A percentile compares a stretch with the other conserved stretches of the same genome.
These are phyloP conservation scores for Thymus quinquecostatus DNA, from an alignment of 257 asterid species.

Conservation along the genomic window DNA sequence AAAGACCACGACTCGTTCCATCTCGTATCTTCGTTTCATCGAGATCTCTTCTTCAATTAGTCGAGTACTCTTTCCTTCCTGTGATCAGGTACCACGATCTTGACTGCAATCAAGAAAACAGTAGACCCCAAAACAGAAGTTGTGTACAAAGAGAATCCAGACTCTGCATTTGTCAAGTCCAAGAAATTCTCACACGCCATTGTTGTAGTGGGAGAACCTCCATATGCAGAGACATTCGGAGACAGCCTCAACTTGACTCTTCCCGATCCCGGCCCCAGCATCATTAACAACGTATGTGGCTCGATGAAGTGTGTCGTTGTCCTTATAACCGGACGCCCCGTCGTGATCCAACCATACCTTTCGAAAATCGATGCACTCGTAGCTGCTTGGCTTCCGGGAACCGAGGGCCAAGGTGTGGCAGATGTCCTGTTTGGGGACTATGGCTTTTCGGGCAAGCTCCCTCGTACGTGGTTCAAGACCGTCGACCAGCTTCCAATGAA, in stretches of 20 bases:
- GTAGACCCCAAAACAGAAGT: conserved; percentile 45
- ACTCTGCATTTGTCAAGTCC: conserved; percentile 30
- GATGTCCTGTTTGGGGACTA: conserved; percentile 58
- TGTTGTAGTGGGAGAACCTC: conserved; percentile 56
- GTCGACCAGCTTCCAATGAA: conserved; percentile 61
- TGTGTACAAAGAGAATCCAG: conserved; percentile 42
- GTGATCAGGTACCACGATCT: conserved; percentile 47
- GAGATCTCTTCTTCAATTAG: background rate
- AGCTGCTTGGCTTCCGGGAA: conserved; percentile 65
- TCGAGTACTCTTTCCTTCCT: too few species aligned
- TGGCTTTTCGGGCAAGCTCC: conserved; percentile 50
- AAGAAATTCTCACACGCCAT: conserved; percentile 48
- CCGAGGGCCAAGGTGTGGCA: conserved; percentile 59
- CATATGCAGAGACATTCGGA: conserved; percentile 53
- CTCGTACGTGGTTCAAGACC: conserved; percentile 53
- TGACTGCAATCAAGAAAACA: conserved; percentile 41
- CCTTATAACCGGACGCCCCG: conserved; percentile 52
- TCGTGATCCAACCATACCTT: conserved; percentile 49
- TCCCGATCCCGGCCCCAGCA: conserved; percentile 41
- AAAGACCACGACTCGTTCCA: conserved; percentile 6
- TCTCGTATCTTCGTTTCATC: background rate
- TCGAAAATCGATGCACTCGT: conserved; percentile 44
- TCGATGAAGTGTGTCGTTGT: conserved; percentile 44
- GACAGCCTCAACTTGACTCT: conserved; percentile 48
- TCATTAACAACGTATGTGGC: conserved; percentile 43